Conservation (phyloP, 106 monocot genomes). For the Hemerocallis citrina region DNA sequence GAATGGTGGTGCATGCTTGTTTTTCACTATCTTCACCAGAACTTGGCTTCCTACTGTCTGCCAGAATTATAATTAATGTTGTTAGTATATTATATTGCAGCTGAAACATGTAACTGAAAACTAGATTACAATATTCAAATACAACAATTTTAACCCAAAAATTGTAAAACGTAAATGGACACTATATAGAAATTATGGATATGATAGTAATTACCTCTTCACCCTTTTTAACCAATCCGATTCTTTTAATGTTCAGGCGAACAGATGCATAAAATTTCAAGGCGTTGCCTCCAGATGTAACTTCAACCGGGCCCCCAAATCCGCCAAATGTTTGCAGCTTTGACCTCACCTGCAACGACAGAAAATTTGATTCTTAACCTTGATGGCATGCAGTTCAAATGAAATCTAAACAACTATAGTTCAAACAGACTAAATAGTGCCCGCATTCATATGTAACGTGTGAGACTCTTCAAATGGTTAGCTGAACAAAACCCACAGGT, state of each 20-base stretch:
- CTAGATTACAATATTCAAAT: neutral
- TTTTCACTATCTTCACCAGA: conserved; percentile 92
- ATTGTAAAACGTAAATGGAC: no score
- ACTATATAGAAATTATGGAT: no score
- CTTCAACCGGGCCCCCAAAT: conserved; percentile 87
- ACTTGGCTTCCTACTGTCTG: conserved; percentile 84
- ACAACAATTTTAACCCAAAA: no score
- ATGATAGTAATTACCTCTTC: conserved; percentile 61
- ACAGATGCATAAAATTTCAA: conserved; percentile 98
- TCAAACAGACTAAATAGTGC: no score
- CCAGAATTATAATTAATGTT: conserved; percentile 6
- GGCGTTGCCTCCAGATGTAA: conserved; percentile 95
- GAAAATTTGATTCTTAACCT: neutral
- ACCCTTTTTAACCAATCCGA: conserved; percentile 80
- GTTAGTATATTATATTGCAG: neutral
- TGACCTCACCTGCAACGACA: conserved; percentile 52
- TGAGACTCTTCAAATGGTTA: no score
- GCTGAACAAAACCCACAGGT: no score
- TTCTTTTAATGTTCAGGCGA: conserved; percentile 69
- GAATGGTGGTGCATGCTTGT: conserved; percentile 98
- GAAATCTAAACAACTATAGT: neutral
- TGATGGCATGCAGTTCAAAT: neutral
- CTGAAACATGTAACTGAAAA: neutral
- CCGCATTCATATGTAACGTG: no score
- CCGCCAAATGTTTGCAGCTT: conserved; percentile 89